These are phyloP conservation scores for Coemansia sp. DNA, from an alignment of 192 early-diverging fungal species.

Conservation along the genomic window DNA sequence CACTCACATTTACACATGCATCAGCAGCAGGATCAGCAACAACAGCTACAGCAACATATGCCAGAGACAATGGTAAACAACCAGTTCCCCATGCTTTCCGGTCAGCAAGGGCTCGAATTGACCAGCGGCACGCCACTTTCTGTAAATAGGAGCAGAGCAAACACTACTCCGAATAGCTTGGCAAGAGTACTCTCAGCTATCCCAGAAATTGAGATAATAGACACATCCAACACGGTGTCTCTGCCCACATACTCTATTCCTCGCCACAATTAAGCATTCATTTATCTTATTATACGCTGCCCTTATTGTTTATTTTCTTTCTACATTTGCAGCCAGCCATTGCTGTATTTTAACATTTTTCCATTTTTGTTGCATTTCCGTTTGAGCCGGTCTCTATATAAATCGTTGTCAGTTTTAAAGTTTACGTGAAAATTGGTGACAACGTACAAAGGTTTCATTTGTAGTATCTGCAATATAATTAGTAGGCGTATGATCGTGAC, in stretches of 20 bases:
- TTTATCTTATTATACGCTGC: neutral
- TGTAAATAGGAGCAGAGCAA: conserved; percentile 5
- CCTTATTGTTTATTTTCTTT: neutral
- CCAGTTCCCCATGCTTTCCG: neutral
- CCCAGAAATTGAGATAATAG: conserved; percentile 30
- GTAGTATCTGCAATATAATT: neutral
- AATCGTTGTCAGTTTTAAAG: neutral
- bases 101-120: neutral
- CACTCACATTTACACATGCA: neutral
- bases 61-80: neutral
- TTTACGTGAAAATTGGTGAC: neutral
- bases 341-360: neutral
- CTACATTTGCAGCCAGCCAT: neutral
- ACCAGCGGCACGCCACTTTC: conserved; percentile 6
- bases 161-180: conserved; percentile 6
- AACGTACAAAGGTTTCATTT: neutral
- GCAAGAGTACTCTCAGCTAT: conserved; percentile 15
- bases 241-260: conserved; percentile 8
- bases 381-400: neutral
- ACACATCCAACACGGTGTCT: conserved; percentile 12
- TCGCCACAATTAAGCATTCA: conserved; percentile 15
- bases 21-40: neutral
- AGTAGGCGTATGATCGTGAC: neutral
- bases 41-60: neutral
- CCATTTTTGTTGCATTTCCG: neutral